Percentiles rank a stretch among this genome's conserved stretches.
These are phyloP conservation scores for Nannizziopsis barbatae DNA, from an alignment of 2,329 filamentous ascomycete species.

Conservation along the genomic window DNA sequence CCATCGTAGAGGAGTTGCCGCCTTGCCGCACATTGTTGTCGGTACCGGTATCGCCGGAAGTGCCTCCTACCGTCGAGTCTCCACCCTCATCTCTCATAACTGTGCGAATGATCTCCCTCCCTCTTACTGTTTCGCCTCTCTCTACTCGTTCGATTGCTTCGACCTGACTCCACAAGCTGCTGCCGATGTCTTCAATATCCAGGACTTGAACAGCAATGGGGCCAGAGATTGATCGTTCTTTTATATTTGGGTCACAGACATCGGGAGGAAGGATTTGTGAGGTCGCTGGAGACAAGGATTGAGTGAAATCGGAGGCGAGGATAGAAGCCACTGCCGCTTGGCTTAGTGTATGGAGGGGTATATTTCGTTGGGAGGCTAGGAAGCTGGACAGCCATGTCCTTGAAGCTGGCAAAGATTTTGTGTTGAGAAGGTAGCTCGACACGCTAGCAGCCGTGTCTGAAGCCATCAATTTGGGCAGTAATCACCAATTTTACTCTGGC, in stretches of 20 bases:
- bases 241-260: conserved; percentile 43
- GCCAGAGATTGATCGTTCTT: conserved; percentile 46
- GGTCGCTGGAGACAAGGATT: conserved; percentile 38
- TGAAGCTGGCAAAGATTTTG: conserved; percentile 46
- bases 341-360: conserved; percentile 57
- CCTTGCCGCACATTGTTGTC: conserved; percentile 13
- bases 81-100: conserved; percentile 43
- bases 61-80: conserved; percentile 9
- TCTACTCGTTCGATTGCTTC: conserved; percentile 54
- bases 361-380: conserved; percentile 44
- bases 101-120: conserved; percentile 71
- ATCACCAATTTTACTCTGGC: no score
- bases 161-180: conserved; percentile 74
- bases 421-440: conserved; percentile 44
- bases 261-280: conserved; percentile 47
- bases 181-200: conserved; percentile 71
- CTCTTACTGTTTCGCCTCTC: conserved; percentile 43
- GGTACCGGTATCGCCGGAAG: background rate
- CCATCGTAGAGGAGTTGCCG: conserved; percentile 20
- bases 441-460: conserved; percentile 23
- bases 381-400: conserved; percentile 55
- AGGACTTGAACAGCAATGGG: conserved; percentile 70
- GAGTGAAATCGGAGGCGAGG: conserved; percentile 64
- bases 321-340: conserved; percentile 74
- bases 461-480: conserved; percentile 6